These are phyloP conservation scores for Gossypium schwendimanii DNA, from an alignment of 441 rosid genomes.

Conservation along the genomic window DNA sequence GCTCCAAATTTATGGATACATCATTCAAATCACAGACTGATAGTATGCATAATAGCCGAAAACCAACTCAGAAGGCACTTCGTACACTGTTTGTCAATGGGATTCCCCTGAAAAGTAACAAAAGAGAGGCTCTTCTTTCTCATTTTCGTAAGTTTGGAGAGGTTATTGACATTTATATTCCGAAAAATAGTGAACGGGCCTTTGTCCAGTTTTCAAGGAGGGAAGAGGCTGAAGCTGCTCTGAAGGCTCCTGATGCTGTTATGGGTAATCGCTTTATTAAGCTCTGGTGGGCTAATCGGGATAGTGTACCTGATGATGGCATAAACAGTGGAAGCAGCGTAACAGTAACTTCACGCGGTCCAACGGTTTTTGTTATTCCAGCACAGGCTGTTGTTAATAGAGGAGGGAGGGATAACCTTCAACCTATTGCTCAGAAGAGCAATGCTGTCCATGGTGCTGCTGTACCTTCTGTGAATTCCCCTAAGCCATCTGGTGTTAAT, in stretches of 20 bases:
- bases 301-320: constrained; percentile 64
- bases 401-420: constrained; percentile 53
- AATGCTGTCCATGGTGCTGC: constrained; percentile 31
- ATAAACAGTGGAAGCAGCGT: constrained; percentile 32
- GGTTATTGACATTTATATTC: constrained; percentile 86
- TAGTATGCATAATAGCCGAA: constrained; percentile 35
- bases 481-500: constrained; percentile 35
- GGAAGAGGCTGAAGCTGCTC: constrained; percentile 97
- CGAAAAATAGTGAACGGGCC: constrained; percentile 72
- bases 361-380: constrained; percentile 33
- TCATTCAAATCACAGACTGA: constrained; percentile 37
- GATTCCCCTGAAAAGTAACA: constrained; percentile 75
- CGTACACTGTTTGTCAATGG: constrained; percentile 84
- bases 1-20: constrained; percentile 38
- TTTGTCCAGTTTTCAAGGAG: constrained; percentile 93
- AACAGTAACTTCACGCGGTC: constrained; percentile 36
- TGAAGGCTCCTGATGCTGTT: constrained; percentile 95
- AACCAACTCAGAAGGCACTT: constrained; percentile 71
- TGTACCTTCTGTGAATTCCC: constrained; percentile 41
- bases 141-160: constrained; percentile 91
- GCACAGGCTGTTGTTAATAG: constrained; percentile 34
- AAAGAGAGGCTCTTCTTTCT: constrained; percentile 71
- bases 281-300: constrained; percentile 99
- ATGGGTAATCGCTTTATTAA: constrained; percentile 99
- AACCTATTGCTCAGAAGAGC: constrained; percentile 35